These are phyloP conservation scores for Solanum hybrid DNA, from an alignment of 305 asterid genomes.

Conservation along the genomic window DNA sequence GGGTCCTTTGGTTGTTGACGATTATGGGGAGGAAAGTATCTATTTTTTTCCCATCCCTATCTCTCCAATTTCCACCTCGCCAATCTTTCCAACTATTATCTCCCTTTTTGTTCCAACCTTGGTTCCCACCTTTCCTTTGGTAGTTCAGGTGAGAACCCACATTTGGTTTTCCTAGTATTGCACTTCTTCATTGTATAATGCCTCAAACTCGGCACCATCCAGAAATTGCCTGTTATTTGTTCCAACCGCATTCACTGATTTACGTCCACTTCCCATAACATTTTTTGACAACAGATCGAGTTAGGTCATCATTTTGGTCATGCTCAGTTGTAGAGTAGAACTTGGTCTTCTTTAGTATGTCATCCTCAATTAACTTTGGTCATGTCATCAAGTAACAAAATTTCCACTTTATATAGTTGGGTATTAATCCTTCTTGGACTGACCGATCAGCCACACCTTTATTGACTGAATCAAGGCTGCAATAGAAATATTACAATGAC, in stretches of 20 bases:
- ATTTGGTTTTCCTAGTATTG: neutral
- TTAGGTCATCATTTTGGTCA: neutral
- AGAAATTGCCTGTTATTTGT: neutral
- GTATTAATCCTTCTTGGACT: too few species aligned
- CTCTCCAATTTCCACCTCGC: neutral
- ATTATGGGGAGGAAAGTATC: neutral
- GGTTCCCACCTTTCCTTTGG: neutral
- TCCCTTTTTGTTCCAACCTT: neutral
- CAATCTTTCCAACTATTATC: neutral
- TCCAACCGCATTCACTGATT: neutral
- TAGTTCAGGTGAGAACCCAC: too few species aligned
- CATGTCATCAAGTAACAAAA: neutral
- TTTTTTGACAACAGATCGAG: neutral
- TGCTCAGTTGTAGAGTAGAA: neutral
- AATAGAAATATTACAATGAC: neutral
- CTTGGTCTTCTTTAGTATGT: neutral
- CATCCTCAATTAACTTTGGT: neutral
- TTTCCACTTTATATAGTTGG: neutral
- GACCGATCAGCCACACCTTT: neutral
- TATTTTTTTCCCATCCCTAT: neutral
- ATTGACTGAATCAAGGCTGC: neutral
- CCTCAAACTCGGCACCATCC: neutral
- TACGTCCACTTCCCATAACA: neutral
- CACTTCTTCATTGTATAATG: neutral
- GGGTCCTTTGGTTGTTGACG: neutral